phyloP scores from a whole-genome alignment of 202 grass and related monocot species.

The Schoenoplectus triqueter region DNA sequence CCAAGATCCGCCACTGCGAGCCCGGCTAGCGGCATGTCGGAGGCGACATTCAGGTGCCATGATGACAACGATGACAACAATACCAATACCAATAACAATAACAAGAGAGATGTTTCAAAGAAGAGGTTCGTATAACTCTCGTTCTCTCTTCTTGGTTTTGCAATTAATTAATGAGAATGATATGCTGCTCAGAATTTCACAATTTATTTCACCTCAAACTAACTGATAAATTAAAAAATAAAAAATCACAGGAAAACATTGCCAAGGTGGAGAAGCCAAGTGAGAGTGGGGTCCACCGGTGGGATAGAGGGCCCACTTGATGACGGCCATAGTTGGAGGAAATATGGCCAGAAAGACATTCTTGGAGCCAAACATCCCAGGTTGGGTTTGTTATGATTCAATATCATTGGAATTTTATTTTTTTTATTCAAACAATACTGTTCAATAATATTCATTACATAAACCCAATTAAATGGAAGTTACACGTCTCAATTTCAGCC shows the following conservation, averaged over 20 bases:
- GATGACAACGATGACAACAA: not conserved
- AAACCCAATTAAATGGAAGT: not conserved
- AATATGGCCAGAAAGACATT: conserved; percentile 93
- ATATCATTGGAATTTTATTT: not conserved
- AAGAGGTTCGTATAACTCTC: conserved; percentile 33
- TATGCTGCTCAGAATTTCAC: not conserved
- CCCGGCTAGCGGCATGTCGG: conserved; percentile 52
- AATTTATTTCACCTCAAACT: not conserved
- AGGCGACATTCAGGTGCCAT: conserved; percentile 45
- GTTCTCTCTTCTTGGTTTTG: not conserved
- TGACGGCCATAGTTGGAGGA: conserved; percentile 83
- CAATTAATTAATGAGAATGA: not conserved
- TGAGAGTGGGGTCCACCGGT: conserved; percentile 45
- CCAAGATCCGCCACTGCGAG: conserved; percentile 45
- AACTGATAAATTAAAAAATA: not conserved
- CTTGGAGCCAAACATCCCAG: conserved; percentile 72
- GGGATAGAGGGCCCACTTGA: conserved; percentile 40
- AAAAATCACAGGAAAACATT: conserved; percentile 50
- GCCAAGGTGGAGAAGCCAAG: conserved; percentile 43
- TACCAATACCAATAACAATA: not conserved
- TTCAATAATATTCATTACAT: not conserved
- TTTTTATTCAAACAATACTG: not conserved
- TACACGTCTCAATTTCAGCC: not conserved
- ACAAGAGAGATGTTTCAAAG: conserved; percentile 27
- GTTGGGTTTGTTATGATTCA: conserved; percentile 30